Percentiles rank a stretch among this genome's conserved stretches.
These are phyloP conservation scores for Leishmania martiniquensis DNA, from an alignment of 208 protist genomes.

Conservation along the genomic window DNA sequence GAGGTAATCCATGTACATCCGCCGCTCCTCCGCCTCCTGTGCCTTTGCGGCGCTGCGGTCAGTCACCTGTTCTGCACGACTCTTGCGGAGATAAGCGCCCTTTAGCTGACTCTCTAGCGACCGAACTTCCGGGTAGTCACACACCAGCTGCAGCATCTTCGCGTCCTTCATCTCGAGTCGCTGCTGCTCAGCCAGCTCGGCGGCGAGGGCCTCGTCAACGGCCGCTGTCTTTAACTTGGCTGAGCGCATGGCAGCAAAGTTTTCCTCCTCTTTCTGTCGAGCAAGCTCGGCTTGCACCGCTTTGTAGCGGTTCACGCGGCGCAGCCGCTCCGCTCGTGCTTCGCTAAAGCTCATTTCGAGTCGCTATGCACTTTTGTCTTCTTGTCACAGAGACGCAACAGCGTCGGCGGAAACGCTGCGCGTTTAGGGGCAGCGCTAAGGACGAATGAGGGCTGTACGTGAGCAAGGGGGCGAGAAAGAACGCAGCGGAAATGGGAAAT, in stretches of 20 bases:
- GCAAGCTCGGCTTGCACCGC: slow-evolving; percentile 86
- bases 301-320: slow-evolving; percentile 87
- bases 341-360: slow-evolving; percentile 36
- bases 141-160: slow-evolving; percentile 91
- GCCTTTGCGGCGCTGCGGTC: slow-evolving; percentile 48
- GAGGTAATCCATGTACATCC: slow-evolving; percentile 60
- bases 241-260: slow-evolving; percentile 55
- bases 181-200: slow-evolving; percentile 82
- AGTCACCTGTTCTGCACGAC: slow-evolving; percentile 73
- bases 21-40: slow-evolving; percentile 57
- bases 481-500: neutral
- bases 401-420: no score
- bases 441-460: neutral
- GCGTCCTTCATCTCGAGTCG: slow-evolving; percentile 64
- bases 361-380: neutral
- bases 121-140: slow-evolving; percentile 81
- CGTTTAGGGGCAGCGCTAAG: neutral
- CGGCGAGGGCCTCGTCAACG: slow-evolving; percentile 74
- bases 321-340: slow-evolving; percentile 78
- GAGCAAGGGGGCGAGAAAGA: neutral
- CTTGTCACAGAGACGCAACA: neutral
- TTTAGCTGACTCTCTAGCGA: slow-evolving; percentile 73
- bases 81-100: slow-evolving; percentile 78
- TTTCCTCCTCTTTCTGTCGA: slow-evolving; percentile 72
- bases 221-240: slow-evolving; percentile 52